Conservation (phyloP, 495 filamentous ascomycete species). For the Jackrogersella multiformis region DNA sequence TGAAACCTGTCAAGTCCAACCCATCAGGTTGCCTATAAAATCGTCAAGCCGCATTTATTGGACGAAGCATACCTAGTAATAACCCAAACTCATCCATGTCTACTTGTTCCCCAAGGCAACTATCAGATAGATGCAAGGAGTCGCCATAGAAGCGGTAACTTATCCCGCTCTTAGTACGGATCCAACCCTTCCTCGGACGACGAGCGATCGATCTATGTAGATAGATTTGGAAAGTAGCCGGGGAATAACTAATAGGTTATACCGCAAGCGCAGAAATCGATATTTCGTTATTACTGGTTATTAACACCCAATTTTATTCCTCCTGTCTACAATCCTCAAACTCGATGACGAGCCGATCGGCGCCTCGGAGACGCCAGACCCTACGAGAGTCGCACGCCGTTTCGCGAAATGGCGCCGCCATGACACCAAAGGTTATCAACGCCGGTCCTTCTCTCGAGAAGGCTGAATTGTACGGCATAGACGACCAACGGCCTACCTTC, state of each 20-base stretch:
- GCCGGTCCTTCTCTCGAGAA: constrained; percentile 64
- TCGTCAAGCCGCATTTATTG: constrained; percentile 12
- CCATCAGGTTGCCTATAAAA: constrained; percentile 28
- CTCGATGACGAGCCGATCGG: constrained; percentile 49
- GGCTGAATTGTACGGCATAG: constrained; percentile 65
- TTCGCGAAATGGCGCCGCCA: constrained; percentile 40
- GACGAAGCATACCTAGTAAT: not conserved
- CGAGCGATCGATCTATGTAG: too few relatives aligned
- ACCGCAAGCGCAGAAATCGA: constrained; percentile 17
- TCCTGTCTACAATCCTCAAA: constrained; percentile 8
- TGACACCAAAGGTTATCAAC: constrained; percentile 59
- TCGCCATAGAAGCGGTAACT: constrained; percentile 31
- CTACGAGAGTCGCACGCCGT: constrained; percentile 47
- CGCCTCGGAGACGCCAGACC: constrained; percentile 46
- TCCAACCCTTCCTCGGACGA: constrained; percentile 3
- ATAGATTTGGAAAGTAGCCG: constrained; percentile 35
- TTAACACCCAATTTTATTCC: constrained; percentile 18
- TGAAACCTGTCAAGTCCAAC: constrained; percentile 36
- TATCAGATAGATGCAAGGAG: constrained; percentile 33
- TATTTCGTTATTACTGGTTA: constrained; percentile 19
- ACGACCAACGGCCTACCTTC: constrained; percentile 62
- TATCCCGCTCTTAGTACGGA: constrained; percentile 34
- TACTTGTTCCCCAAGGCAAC: constrained; percentile 19
- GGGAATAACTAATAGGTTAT: constrained; percentile 27
- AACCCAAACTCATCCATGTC: constrained; percentile 20